phyloP scores from a whole-genome alignment of 108 stramenopile genomes.

The Nannochloropsis salina region DNA sequence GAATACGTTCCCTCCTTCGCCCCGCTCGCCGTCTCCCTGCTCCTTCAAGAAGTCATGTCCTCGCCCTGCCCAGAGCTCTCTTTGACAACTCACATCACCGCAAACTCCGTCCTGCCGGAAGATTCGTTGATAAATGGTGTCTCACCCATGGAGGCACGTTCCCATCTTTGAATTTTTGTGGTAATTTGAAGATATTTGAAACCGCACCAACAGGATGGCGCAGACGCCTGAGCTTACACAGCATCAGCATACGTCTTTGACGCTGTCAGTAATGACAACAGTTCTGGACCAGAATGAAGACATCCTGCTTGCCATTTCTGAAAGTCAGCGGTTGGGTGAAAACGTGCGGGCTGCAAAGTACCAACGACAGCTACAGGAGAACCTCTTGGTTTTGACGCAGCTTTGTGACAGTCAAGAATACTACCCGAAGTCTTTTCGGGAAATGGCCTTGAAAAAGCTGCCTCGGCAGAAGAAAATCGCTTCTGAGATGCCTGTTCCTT shows the following conservation, averaged over 20 bases:
- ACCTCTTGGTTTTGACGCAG: not conserved
- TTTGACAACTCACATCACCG: too few species aligned
- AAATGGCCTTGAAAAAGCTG: not conserved
- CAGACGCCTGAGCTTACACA: not conserved
- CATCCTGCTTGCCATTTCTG: not conserved
- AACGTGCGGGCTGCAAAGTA: constrained; percentile 14
- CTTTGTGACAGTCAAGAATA: constrained; percentile 6
- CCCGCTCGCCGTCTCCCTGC: too few species aligned
- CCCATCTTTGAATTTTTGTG: too few species aligned
- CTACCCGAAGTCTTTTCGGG: not conserved
- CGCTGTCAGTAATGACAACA: not conserved
- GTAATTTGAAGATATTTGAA: too few species aligned
- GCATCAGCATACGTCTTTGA: not conserved
- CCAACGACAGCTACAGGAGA: constrained; percentile 8
- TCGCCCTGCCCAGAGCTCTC: too few species aligned
- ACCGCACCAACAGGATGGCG: too few species aligned
- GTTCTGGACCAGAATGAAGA: constrained; percentile 20
- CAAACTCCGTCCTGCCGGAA: too few species aligned
- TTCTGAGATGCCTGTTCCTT: not conserved
- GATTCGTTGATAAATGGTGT: too few species aligned
- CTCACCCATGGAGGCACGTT: too few species aligned
- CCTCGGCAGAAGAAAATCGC: not conserved
- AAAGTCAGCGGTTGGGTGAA: constrained; percentile 15
- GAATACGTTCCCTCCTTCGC: too few species aligned
- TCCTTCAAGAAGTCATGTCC: too few species aligned